Evolutionary conservation across 2,329 filamentous ascomycete genomes (phyloP).

Genomic region (Chrysoporthe deuterocubensis): DNA sequence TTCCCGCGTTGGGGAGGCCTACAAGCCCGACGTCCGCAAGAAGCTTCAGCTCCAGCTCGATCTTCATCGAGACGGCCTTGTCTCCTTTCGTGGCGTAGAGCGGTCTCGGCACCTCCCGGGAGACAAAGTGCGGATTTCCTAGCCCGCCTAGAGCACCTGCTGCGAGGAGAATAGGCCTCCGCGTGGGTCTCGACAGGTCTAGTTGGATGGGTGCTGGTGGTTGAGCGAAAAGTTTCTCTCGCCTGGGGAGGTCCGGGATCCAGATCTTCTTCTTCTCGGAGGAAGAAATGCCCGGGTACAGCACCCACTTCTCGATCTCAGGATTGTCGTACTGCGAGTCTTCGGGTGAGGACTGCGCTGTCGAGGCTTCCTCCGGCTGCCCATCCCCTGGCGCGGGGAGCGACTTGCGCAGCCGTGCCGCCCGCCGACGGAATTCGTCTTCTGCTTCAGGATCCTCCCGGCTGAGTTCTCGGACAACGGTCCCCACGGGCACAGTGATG

Average conservation of each 20-base stretch:
- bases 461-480: conserved; percentile 81
- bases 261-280: conserved; percentile 64
- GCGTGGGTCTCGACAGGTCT: conserved; percentile 76
- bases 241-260: conserved; percentile 56
- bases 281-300: conserved; percentile 78
- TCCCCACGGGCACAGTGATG: conserved; percentile 90
- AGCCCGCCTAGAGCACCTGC: conserved; percentile 87
- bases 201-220: conserved; percentile 73
- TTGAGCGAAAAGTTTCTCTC: conserved; percentile 64
- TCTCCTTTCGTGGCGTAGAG: conserved; percentile 90
- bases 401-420: conserved; percentile 34
- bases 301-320: conserved; percentile 75
- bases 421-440: conserved; percentile 50
- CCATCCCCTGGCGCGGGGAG: conserved; percentile 27
- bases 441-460: conserved; percentile 77
- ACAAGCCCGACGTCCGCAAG: conserved; percentile 94
- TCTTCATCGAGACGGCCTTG: conserved; percentile 72
- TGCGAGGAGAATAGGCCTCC: conserved; percentile 81
- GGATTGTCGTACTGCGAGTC: conserved; percentile 49
- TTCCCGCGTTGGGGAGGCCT: conserved; percentile 93
- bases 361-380: conserved; percentile 38
- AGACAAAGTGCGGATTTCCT: conserved; percentile 91
- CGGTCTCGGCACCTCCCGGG: conserved; percentile 73
- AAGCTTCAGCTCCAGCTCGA: conserved; percentile 92
- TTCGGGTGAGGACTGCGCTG: conserved; percentile 42